Evolutionary conservation across 805 yeast genomes (phyloP).

Genomic region (Kregervanrija fluxuum): DNA sequence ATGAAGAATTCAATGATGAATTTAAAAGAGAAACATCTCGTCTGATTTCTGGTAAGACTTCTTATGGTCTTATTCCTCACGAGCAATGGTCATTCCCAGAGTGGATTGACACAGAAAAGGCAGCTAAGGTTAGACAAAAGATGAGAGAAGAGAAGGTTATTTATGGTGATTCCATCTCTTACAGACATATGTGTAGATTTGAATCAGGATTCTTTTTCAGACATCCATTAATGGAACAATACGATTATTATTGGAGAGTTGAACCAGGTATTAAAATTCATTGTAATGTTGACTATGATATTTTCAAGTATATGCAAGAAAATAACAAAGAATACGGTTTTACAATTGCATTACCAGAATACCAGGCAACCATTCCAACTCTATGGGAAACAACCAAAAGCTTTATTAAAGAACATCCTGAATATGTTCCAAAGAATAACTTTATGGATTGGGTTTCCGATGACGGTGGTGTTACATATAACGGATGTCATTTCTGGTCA

Average conservation of each 20-base stretch:
- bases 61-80: conserved; percentile 73
- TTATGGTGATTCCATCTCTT: conserved; percentile 60
- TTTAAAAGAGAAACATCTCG: conserved; percentile 63
- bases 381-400: conserved; percentile 66
- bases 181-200: conserved; percentile 89
- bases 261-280: conserved; percentile 78
- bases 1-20: conserved; percentile 75
- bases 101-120: conserved; percentile 68
- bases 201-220: conserved; percentile 87
- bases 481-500: conserved; percentile 87
- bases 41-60: conserved; percentile 67
- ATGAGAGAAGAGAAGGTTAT: conserved; percentile 47
- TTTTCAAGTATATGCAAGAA: conserved; percentile 77
- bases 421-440: conserved; percentile 52
- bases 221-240: conserved; percentile 67
- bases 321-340: conserved; percentile 69
- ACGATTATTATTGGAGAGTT: conserved; percentile 91
- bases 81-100: conserved; percentile 86
- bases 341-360: conserved; percentile 75
- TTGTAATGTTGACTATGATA: conserved; percentile 78
- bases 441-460: conserved; percentile 64
- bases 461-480: conserved; percentile 63
- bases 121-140: conserved; percentile 47
- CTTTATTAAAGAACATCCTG: conserved; percentile 54
- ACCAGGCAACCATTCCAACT: conserved; percentile 62